Evolutionary conservation across 108 stramenopile species (phyloP).

Genomic region (Bacterosira constricta): DNA sequence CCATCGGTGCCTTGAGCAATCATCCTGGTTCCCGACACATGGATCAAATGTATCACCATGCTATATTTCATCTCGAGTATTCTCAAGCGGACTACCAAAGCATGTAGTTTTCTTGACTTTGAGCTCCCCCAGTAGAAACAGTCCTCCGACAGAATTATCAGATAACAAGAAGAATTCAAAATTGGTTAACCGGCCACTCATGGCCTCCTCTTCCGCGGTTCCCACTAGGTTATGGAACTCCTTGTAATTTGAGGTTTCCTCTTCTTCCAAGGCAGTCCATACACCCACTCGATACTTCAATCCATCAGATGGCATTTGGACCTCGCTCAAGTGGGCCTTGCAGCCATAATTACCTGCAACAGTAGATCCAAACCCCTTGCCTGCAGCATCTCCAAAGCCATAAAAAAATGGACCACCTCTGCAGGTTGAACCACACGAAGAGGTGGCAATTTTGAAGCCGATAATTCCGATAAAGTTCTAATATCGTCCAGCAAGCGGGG

Average conservation of each 20-base stretch:
- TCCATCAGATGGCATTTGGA: background rate
- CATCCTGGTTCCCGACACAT: slow-evolving; percentile 28
- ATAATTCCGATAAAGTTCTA: slow-evolving; percentile 6
- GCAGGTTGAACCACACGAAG: background rate
- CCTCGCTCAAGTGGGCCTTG: background rate
- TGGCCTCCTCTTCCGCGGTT: slow-evolving; percentile 26
- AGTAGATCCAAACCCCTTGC: slow-evolving; percentile 39
- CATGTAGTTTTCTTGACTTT: background rate
- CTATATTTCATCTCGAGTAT: slow-evolving; percentile 8
- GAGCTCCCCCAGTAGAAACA: slow-evolving; percentile 29
- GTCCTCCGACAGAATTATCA: slow-evolving; percentile 31
- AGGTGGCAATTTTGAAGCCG: slow-evolving; percentile 3
- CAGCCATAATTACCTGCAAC: background rate
- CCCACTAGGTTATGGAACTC: slow-evolving; percentile 46
- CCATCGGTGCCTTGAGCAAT: slow-evolving; percentile 44
- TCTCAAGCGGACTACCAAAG: slow-evolving; percentile 1
- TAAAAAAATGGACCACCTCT: slow-evolving; percentile 18
- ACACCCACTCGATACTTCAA: background rate
- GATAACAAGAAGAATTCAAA: slow-evolving; percentile 30
- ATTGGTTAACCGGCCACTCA: background rate
- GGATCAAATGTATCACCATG: slow-evolving; percentile 11
- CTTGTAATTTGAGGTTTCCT: slow-evolving; percentile 25
- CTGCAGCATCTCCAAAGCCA: slow-evolving; percentile 61
- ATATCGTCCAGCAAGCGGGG: slow-evolving; percentile 40
- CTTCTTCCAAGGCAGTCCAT: slow-evolving; percentile 17